Evolutionary conservation across 2,329 filamentous ascomycete species (phyloP).

Genomic region (Calonectria multiphialidica): DNA sequence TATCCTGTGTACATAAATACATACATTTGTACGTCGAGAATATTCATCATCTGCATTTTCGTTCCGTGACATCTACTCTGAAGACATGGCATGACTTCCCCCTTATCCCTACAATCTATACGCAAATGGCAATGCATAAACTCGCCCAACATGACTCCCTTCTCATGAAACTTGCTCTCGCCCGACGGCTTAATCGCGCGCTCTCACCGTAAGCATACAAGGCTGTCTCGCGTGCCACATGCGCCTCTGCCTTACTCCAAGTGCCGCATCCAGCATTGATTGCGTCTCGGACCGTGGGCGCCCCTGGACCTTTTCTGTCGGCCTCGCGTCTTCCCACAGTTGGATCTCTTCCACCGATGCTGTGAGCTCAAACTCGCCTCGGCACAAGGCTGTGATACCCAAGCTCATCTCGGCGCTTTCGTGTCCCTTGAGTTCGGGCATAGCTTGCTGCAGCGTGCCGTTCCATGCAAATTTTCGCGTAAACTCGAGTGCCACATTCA

Average conservation of each 20-base stretch:
- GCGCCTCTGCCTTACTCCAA: slow-evolving; percentile 70
- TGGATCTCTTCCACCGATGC: slow-evolving; percentile 85
- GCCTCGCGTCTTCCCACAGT: slow-evolving; percentile 57
- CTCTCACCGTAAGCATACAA: slow-evolving; percentile 66
- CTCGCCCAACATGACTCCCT: slow-evolving; percentile 10
- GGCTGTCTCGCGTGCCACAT: slow-evolving; percentile 74
- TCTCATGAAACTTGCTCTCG: slow-evolving; percentile 2
- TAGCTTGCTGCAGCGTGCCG: slow-evolving; percentile 81
- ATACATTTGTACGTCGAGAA: background rate
- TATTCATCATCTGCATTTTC: slow-evolving; percentile 28
- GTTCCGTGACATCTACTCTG: slow-evolving; percentile 24
- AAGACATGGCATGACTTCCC: slow-evolving; percentile 3
- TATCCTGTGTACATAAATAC: background rate
- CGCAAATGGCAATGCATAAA: background rate
- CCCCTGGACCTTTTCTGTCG: slow-evolving; percentile 38
- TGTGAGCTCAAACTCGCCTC: slow-evolving; percentile 85
- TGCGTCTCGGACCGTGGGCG: slow-evolving; percentile 66
- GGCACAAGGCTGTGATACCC: slow-evolving; percentile 80
- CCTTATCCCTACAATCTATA: slow-evolving; percentile 24
- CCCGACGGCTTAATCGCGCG: slow-evolving; percentile 46
- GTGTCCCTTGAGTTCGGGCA: slow-evolving; percentile 73
- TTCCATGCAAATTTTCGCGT: slow-evolving; percentile 88
- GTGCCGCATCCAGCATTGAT: slow-evolving; percentile 67
- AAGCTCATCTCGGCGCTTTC: slow-evolving; percentile 72
- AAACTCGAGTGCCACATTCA: slow-evolving; percentile 81